These are phyloP conservation scores for Thuidium tamariscinum DNA, from an alignment of 225 moss, liverwort and hornwort species.

Conservation along the genomic window DNA sequence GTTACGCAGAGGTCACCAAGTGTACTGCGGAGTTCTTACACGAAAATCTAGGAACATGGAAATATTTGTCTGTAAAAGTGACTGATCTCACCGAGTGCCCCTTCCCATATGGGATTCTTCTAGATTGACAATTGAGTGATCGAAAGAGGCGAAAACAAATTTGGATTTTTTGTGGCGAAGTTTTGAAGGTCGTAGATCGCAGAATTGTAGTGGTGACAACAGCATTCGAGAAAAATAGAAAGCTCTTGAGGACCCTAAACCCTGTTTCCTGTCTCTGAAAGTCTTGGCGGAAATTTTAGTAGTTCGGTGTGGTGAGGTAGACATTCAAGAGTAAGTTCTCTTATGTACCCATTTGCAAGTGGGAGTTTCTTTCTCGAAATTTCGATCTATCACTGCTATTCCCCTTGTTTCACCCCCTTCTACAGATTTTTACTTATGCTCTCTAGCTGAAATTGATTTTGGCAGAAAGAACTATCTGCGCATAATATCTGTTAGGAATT, in stretches of 20 bases:
- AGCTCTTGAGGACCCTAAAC: background rate
- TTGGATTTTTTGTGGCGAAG: background rate
- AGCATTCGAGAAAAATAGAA: background rate
- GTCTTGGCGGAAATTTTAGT: background rate
- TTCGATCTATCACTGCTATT: background rate
- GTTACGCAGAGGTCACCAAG: too few relatives aligned
- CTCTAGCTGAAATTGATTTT: background rate
- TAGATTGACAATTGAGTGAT: background rate
- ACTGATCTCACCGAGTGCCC: too few relatives aligned
- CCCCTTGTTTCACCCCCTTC: background rate
- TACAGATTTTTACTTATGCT: background rate
- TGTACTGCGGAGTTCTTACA: too few relatives aligned
- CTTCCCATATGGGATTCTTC: too few relatives aligned
- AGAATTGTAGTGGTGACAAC: background rate
- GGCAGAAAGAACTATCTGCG: background rate
- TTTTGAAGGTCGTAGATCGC: background rate
- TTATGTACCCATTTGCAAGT: background rate
- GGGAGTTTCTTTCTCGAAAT: background rate
- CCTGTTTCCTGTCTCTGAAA: background rate
- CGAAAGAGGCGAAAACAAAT: background rate
- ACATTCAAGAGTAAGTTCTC: background rate
- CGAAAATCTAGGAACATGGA: background rate
- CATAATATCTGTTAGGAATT: background rate
- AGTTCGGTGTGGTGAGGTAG: background rate
- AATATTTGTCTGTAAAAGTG: background rate